Evolutionary conservation across 768 basidiomycete species (phyloP), one percentile per base, ranked within the genome.

Genomic region (Cystobasidium ongulense): DNA sequence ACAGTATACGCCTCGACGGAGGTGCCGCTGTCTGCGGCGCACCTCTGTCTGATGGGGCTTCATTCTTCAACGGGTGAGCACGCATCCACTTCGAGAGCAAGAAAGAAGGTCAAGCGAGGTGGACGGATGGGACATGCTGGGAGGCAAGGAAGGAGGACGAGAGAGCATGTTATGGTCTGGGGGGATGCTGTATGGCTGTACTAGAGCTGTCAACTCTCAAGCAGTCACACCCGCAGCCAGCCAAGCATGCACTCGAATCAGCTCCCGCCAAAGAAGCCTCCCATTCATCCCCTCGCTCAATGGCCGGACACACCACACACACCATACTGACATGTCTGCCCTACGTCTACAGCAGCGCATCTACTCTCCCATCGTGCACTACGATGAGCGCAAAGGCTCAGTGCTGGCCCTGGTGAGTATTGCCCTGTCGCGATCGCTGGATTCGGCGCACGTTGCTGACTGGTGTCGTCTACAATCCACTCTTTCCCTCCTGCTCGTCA

Each of bases 351-450:
- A 64, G 63, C 63, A 64, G 25, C 63, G 63, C 35, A 27, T 38
- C 63, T 43, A 36, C 35, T 25, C 38, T 27, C 46, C 25, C 52
- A n/a, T 43, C 54, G 23, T 62, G 35, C 57, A 72, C 29, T 65
- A 73, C 72, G 39, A 21, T 63, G 59, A 25, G 71, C 41, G 71
- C 18, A 43, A 41, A 5, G 39, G 61, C 57, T 18, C 57, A 35
- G 66, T 74, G 29, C 33, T 74, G 70, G 46, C 53, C 68, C 70
- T 72, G 74, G 50, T 65, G 50, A 68, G 50, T 53, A 5, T 29
- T 38, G 15, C 61, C 67, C 27, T 43, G 23, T 17, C 21, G 57
- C 13, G 18, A 39, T 66, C 33, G n/a, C 39, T 13, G 25, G 11
- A 36, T 38, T 25, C 21, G 36, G 61, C 54, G 36, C 29, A 73